These are phyloP conservation scores for Ambrosia trifida DNA, from an alignment of 129 eudicot genomes.

Conservation along the genomic window DNA sequence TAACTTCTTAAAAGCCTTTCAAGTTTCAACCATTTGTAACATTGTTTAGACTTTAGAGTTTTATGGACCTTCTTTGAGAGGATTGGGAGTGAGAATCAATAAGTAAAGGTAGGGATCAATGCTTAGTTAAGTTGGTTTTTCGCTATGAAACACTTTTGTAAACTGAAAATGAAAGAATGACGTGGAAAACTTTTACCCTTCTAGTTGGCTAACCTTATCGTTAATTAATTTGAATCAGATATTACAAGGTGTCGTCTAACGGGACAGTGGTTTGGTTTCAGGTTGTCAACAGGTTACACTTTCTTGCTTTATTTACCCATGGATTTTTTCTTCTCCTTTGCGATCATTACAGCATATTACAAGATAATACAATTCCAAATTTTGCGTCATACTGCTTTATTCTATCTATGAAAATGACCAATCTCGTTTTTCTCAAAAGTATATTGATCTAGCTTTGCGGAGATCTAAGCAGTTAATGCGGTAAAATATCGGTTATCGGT, in stretches of 20 bases:
- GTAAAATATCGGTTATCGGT: too few species aligned
- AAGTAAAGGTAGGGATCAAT: too few species aligned
- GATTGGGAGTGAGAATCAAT: too few species aligned
- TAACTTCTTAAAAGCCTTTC: too few species aligned
- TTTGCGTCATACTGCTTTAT: slow-evolving; percentile 2
- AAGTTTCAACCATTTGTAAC: too few species aligned
- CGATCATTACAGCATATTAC: not conserved
- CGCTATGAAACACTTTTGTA: not conserved
- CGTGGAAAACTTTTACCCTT: not conserved
- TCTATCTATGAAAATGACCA: not conserved
- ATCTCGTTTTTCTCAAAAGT: slow-evolving; percentile 3
- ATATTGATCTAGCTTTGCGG: too few species aligned
- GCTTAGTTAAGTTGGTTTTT: not conserved
- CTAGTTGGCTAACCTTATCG: slow-evolving; percentile 24
- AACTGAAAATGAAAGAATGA: too few species aligned
- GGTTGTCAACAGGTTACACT: slow-evolving; percentile 92
- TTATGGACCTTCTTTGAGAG: too few species aligned
- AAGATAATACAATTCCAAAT: not conserved
- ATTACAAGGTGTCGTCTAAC: slow-evolving; percentile 80
- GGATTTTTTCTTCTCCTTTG: not conserved
- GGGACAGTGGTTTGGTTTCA: slow-evolving; percentile 94
- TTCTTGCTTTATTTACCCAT: slow-evolving; percentile 29
- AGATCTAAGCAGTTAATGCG: too few species aligned
- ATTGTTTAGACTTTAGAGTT: too few species aligned
- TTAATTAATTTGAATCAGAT: slow-evolving; percentile 53